phyloP scores from a whole-genome alignment of 805 yeast species.

The Kuraishia capsulata region DNA sequence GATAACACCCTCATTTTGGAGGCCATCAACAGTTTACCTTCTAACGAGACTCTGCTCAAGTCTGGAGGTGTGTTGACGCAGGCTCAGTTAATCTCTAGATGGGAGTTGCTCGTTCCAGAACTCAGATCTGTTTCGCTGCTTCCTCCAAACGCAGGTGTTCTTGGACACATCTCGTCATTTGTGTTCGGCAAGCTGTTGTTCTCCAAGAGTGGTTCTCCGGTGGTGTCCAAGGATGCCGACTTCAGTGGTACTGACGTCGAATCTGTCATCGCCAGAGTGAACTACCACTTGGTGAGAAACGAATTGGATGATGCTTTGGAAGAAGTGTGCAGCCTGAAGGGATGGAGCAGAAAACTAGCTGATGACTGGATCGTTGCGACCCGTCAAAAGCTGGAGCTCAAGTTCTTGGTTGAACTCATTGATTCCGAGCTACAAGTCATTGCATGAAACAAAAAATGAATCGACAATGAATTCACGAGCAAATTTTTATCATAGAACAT shows the following conservation, averaged over 20 bases:
- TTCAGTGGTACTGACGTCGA: slow-evolving; percentile 71
- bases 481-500: background rate
- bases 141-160: slow-evolving; percentile 92
- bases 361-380: slow-evolving; percentile 88
- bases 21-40: slow-evolving; percentile 38
- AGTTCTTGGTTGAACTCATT: slow-evolving; percentile 63
- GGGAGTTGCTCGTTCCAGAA: slow-evolving; percentile 76
- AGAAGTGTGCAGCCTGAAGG: slow-evolving; percentile 81
- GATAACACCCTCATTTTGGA: slow-evolving; percentile 23
- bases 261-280: slow-evolving; percentile 79
- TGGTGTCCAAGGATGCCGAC: slow-evolving; percentile 16
- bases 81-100: slow-evolving; percentile 70
- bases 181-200: slow-evolving; percentile 69
- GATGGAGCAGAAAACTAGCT: slow-evolving; percentile 87
- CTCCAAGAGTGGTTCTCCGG: slow-evolving; percentile 69
- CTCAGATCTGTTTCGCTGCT: slow-evolving; percentile 80
- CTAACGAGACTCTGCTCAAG: slow-evolving; percentile 24
- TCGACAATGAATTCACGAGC: background rate
- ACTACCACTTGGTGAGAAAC: slow-evolving; percentile 62
- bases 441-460: slow-evolving; percentile 12
- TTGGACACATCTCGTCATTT: slow-evolving; percentile 81
- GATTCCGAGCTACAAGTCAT: slow-evolving; percentile 54
- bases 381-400: slow-evolving; percentile 82
- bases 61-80: slow-evolving; percentile 61
- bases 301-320: slow-evolving; percentile 85